A percentile compares a stretch with the other conserved stretches of the same genome.
These are phyloP conservation scores for Crithidia acanthocephali DNA, from an alignment of 208 protist species.

Conservation along the genomic window DNA sequence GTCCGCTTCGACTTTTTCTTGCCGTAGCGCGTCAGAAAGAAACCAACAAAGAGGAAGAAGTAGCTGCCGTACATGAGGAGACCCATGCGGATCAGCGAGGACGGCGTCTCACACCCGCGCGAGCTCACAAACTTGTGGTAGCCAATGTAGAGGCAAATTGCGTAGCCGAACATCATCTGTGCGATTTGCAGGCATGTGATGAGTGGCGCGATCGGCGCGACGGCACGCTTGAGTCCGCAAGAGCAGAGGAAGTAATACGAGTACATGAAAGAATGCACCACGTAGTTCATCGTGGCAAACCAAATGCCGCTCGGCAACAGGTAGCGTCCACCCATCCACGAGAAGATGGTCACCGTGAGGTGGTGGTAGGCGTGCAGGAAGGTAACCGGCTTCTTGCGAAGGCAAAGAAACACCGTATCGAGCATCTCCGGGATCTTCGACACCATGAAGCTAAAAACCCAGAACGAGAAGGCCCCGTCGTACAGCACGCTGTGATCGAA, in stretches of 20 bases:
- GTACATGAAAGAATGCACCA: conserved; percentile 93
- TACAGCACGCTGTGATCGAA: conserved; percentile 47
- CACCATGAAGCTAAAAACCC: conserved; percentile 66
- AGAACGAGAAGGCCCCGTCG: conserved; percentile 59
- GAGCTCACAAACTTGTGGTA: conserved; percentile 45
- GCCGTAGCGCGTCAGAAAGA: conserved; percentile 51
- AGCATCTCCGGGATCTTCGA: conserved; percentile 78
- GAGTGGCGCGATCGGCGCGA: conserved; percentile 53
- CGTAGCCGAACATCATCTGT: conserved; percentile 88
- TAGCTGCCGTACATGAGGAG: conserved; percentile 89
- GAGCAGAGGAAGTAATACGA: conserved; percentile 82
- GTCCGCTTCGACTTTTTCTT: conserved; percentile 15
- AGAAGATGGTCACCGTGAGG: conserved; percentile 81
- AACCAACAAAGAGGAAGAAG: conserved; percentile 81
- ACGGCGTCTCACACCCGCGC: conserved; percentile 44
- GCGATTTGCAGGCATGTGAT: conserved; percentile 68
- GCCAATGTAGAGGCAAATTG: conserved; percentile 50
- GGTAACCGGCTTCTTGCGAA: conserved; percentile 69
- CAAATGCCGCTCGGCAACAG: conserved; percentile 57
- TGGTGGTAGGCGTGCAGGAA: conserved; percentile 88
- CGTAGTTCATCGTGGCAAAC: conserved; percentile 91
- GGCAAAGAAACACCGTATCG: conserved; percentile 69
- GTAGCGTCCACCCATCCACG: conserved; percentile 66
- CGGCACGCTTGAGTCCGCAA: conserved; percentile 37
- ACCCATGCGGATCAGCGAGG: conserved; percentile 48